Base-by-base conservation (phyloP, 345 rosid species). In the Eucalyptus marginata region DNA sequence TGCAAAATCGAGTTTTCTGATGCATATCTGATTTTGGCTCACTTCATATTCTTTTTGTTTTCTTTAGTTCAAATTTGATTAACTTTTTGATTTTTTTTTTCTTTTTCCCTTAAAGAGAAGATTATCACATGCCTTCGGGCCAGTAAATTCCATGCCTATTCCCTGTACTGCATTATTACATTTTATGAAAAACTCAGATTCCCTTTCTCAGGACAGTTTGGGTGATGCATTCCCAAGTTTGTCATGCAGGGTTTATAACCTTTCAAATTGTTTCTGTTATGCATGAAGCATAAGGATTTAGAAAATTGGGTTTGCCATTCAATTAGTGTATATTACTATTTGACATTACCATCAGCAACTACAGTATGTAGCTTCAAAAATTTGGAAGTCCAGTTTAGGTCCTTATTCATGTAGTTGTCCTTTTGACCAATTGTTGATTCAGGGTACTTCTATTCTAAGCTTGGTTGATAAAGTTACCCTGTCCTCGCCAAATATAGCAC, bases 1-100 rank as follows among this genome's bases (percentile, higher is more conserved):
- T 89, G 90, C 71, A 85, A 89, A n/a, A 50, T 86, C 9, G 90
- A 89, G 90, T 89, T 85, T 36, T 86, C 90, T 86, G 90, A 89
- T 89, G 90, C 87, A 79, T 31, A 13, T 86, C 27, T 18, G 49
- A 49, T 86, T 20, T 36, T 62, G 56, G 31, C 5, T 25, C 88
- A 7, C 80, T 27, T 2, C 43, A 58, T 59, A 10, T 16, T 33
- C n/a, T 44, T 24, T n/a, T 33, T 49, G 47, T 86, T 54, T 36
- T 47, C 46, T 76, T 76, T 76, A 36, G 47, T 36, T 76, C 46
- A 20, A 40, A 36, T 36, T 76, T 76, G 83, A 20, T 10, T 20
- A 8, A 33, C 44, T 76, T 36, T 71, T 36, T 20, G 25, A 36
- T 5, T 10, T 13, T 76, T 36, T 36, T 8, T 44, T 36, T 36